Evolutionary conservation across 2,329 filamentous ascomycete genomes (phyloP).

Genomic region (Emergomyces pasteurianus): DNA sequence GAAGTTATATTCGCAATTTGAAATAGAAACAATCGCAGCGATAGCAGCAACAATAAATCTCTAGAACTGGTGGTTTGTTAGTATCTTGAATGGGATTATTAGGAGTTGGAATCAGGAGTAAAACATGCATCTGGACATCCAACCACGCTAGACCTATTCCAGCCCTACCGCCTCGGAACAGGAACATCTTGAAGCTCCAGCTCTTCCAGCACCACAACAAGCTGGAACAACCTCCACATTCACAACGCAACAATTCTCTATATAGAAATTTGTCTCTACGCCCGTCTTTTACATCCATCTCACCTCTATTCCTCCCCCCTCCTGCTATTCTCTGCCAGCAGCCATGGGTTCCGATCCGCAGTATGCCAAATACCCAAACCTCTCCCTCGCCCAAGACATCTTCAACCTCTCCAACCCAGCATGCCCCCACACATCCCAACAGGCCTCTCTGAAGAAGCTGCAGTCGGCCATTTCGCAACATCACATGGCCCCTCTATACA

Average conservation of each 20-base stretch:
- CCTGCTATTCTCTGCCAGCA: conserved; percentile 1
- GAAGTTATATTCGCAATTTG: too few relatives aligned
- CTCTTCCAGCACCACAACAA: neutral
- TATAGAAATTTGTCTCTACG: neutral
- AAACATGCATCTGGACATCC: too few relatives aligned
- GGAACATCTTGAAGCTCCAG: neutral
- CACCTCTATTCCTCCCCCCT: neutral
- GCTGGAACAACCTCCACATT: neutral
- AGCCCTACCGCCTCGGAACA: neutral
- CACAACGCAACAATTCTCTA: neutral
- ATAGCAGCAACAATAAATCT: neutral
- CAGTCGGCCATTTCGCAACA: conserved; percentile 52
- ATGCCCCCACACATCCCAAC: conserved; percentile 40
- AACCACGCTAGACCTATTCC: neutral
- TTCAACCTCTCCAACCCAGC: conserved; percentile 55
- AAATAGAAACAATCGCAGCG: too few relatives aligned
- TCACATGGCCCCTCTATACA: conserved; percentile 57
- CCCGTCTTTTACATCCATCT: neutral
- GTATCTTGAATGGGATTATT: neutral
- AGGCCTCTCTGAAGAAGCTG: conserved; percentile 47
- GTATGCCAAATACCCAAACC: conserved; percentile 53
- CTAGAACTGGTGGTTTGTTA: neutral
- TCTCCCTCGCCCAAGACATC: conserved; percentile 53
- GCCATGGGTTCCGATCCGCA: conserved; percentile 50
- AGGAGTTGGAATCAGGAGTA: too few relatives aligned